Evolutionary conservation across 2,329 filamentous ascomycete species (phyloP), one percentile per base, ranked within the genome.

Genomic region (Arachnomyces sp.): DNA sequence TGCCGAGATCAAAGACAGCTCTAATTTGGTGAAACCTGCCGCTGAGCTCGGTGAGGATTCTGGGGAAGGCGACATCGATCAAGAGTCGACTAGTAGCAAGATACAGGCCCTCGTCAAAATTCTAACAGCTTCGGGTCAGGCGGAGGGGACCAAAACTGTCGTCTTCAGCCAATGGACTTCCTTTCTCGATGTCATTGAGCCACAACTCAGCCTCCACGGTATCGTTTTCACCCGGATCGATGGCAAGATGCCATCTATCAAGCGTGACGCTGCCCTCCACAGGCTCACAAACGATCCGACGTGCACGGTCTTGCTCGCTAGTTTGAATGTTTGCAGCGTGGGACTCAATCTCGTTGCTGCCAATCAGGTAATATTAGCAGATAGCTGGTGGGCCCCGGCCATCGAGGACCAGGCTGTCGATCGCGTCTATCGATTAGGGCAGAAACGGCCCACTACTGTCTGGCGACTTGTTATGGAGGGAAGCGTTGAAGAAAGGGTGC

Each of bases 341-440:
- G 88, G 88, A 0, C 71, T 95, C 34, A 94, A 94, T 52, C 75
- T 95, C 9, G 85, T 89, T 0, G 80, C 86, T 0, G 88, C 88
- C 0, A 87, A 92, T 52, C 88, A 88, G 5, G 86, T 93, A 43
- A 79, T 95, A 34, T 70, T 95, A 14, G 77, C 79, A 0, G 88
- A 95, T 60, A 84, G 78, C 44, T 95, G 86, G 88, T 95, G 88
- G 84, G 87, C 88, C 1, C 88, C 88, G 0, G 87, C 87, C 1
- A 92, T 95, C 40, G 88, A 95, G 61, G 87, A 94, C 51, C 88
- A 95, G 58, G 89, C 89, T 3, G 75, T 94, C 2, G 88, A 95
- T 56, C 82, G 88, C 3, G 87, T 95, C 5, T 86, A 95, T 57
- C 75, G 88, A 1, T 71, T 95, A 0, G 88, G 88, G 0, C 89